Base-by-base conservation (phyloP, 1,284 basidiomycete species). In the Ceratobasidium sp. region DNA sequence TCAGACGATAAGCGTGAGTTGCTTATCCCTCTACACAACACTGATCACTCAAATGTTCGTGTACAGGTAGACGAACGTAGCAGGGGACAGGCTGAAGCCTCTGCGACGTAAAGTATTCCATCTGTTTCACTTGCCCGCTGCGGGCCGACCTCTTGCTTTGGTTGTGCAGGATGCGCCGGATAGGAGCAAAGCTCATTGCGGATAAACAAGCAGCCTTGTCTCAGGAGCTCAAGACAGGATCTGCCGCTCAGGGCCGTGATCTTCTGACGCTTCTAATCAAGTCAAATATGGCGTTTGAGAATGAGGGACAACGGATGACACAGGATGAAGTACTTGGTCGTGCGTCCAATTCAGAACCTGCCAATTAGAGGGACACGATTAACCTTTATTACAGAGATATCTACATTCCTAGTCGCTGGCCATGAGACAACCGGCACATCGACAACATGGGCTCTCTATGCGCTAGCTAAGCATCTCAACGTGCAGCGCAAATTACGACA, bases 261-360 rank as follows among this genome's bases (percentile, higher is more conserved):
- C 51, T 78, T 1, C 64, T 78, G 10, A 74, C 56, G 8, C 56
- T 78, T 17, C 37, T 78, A 17, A 71, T 85, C 69, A 82, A 82
- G 63, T 83, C 84, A 10, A 86, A 86, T 79, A 83, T 85, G 83
- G 83, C 82, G 0, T 51, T 33, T 33, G 64, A 66, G 13, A 78
- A 81, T 26, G 82, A 84, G 64, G 80, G 84, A 13, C 90, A 93
- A 79, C 85, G 87, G 53, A 83, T 96, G 85, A 86, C 86, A 28
- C 93, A 95, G 79, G 87, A 89, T 28, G 94, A 95, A 79, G 90
- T 95, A 0, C 80, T 92, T 37, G 89, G 90, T 5, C 94, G 94
- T 90, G 86, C 85, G 87, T 89, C 79, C 85, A 8, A 7, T 5
- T 42, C 61, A 17, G 35, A 8, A 31, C 13, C n/a, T 39, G 0